phyloP scores from a whole-genome alignment of 306 rosid genomes.

The Vigna mungo region DNA sequence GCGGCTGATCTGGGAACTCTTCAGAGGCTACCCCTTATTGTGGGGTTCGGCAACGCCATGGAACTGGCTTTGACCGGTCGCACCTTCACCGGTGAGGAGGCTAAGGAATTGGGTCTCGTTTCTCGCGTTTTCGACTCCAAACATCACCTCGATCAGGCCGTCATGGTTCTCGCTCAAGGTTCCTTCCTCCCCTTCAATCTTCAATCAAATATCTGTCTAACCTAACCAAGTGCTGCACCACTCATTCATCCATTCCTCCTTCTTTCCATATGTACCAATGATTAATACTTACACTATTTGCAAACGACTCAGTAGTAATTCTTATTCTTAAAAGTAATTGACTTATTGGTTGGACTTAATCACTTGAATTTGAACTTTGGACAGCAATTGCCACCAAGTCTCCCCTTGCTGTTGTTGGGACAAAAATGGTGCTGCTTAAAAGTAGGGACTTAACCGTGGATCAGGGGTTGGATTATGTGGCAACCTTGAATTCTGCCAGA shows the following conservation, averaged over 20 bases:
- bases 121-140: slow-evolving; percentile 61
- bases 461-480: slow-evolving; percentile 87
- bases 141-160: slow-evolving; percentile 56
- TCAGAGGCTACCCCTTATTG: slow-evolving; percentile 79
- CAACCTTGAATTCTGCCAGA: slow-evolving; percentile 80
- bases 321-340: no score
- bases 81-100: slow-evolving; percentile 75
- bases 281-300: no score
- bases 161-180: slow-evolving; percentile 50
- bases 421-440: slow-evolving; percentile 75
- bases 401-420: slow-evolving; percentile 77
- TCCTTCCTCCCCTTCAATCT: neutral
- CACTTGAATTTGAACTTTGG: neutral
- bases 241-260: no score
- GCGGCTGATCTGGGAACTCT: slow-evolving; percentile 88
- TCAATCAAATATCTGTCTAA: no score
- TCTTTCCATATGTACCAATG: no score
- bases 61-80: slow-evolving; percentile 89
- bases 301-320: no score
- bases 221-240: no score
- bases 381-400: slow-evolving; percentile 78
- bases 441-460: slow-evolving; percentile 78
- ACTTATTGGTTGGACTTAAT: no score
- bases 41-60: slow-evolving; percentile 78
- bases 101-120: slow-evolving; percentile 72